Percentiles rank a stretch among this genome's conserved stretches.
Conservation (phyloP, 148 eudicot genomes). For the Rhododendron ferrugineum region DNA sequence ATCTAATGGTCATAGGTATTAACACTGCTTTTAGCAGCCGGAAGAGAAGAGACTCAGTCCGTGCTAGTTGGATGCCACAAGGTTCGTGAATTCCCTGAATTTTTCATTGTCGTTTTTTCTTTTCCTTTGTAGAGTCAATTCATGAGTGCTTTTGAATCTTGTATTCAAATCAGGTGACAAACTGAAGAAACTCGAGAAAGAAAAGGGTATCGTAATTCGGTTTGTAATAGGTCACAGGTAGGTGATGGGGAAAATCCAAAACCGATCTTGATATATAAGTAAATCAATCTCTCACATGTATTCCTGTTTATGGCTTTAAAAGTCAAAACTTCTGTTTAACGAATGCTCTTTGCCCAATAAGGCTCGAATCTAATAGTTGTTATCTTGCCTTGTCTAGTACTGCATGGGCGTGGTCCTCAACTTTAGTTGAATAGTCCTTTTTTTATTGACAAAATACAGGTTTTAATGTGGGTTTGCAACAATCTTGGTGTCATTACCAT, state of each 20-base stretch:
- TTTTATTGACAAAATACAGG: neutral
- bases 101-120: neutral
- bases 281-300: neutral
- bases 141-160: neutral
- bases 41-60: slow-evolving; percentile 87
- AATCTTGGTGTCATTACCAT: neutral
- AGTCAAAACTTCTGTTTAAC: neutral
- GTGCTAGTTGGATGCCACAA: slow-evolving; percentile 96
- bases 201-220: slow-evolving; percentile 78
- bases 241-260: neutral
- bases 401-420: neutral
- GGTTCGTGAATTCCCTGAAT: slow-evolving; percentile 32
- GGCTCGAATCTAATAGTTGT: neutral
- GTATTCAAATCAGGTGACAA: slow-evolving; percentile 50
- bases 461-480: neutral
- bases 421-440: neutral
- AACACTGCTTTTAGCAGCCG: slow-evolving; percentile 95
- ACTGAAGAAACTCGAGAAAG: slow-evolving; percentile 77
- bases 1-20: slow-evolving; percentile 77
- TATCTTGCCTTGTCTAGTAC: neutral
- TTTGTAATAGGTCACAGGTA: slow-evolving; percentile 96
- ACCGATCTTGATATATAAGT: neutral
- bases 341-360: neutral
- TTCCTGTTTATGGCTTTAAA: neutral
- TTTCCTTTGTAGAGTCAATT: neutral